These are phyloP conservation scores for Xylaria sp. DNA, from an alignment of 2,329 filamentous ascomycete genomes.

Conservation along the genomic window DNA sequence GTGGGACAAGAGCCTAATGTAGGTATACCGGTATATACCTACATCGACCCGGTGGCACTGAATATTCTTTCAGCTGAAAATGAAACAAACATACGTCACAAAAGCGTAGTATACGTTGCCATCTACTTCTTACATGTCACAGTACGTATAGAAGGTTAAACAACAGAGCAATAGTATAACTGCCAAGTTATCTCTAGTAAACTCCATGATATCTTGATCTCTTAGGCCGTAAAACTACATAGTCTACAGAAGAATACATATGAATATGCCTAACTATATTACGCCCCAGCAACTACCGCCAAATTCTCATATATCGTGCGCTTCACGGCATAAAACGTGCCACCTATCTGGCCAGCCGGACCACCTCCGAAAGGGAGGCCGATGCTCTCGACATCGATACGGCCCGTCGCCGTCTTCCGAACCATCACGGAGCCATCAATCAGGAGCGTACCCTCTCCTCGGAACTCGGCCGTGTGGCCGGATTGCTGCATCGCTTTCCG, in stretches of 20 bases:
- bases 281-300: slow-evolving; percentile 85
- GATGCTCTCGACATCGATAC: slow-evolving; percentile 86
- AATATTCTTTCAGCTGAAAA: no score
- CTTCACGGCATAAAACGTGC: slow-evolving; percentile 87
- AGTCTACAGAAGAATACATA: slow-evolving; percentile 26
- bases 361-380: slow-evolving; percentile 61
- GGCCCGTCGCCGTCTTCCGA: slow-evolving; percentile 85
- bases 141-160: no score
- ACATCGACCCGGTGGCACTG: no score
- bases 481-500: slow-evolving; percentile 82
- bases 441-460: slow-evolving; percentile 89
- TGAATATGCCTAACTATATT: slow-evolving; percentile 11
- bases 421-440: slow-evolving; percentile 91
- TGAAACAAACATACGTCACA: no score
- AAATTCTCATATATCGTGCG: slow-evolving; percentile 92
- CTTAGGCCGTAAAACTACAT: slow-evolving; percentile 20
- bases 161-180: no score
- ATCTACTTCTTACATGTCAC: no score
- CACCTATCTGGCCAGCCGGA: slow-evolving; percentile 58
- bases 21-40: no score
- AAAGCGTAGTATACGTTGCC: no score
- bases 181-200: background rate
- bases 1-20: no score
- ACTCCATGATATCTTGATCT: background rate
- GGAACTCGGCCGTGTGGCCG: slow-evolving; percentile 90